These are phyloP conservation scores for Morella rubra DNA, from an alignment of 306 rosid genomes.

Conservation along the genomic window DNA sequence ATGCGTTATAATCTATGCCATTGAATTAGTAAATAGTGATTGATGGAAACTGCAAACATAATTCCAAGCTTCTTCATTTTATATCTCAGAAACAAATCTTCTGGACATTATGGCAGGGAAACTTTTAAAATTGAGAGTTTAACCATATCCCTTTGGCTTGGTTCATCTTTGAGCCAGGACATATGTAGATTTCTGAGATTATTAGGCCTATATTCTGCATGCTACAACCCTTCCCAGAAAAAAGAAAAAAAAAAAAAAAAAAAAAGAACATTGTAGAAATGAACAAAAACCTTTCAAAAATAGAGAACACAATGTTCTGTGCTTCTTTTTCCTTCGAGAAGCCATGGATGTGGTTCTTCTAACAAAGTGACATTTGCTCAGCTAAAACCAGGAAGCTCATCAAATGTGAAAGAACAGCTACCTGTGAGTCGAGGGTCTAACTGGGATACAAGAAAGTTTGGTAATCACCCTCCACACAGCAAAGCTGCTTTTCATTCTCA, in stretches of 20 bases:
- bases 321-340: slow-evolving; percentile 8
- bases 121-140: background rate
- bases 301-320: background rate
- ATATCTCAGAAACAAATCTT: background rate
- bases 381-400: slow-evolving; percentile 45
- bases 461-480: slow-evolving; percentile 31
- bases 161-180: background rate
- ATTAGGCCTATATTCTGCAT: background rate
- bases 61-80: background rate
- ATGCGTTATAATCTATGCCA: background rate
- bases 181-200: background rate
- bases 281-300: no score
- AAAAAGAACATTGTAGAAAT: background rate
- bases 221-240: background rate
- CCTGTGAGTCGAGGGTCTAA: slow-evolving; percentile 21
- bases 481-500: slow-evolving; percentile 28
- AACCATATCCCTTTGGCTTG: background rate
- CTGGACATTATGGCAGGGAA: background rate
- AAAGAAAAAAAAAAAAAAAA: no score
- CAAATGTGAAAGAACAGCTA: slow-evolving; percentile 34
- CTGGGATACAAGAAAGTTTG: slow-evolving; percentile 8
- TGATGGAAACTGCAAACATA: background rate
- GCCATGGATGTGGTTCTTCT: slow-evolving; percentile 27
- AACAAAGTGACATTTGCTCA: slow-evolving; percentile 25
- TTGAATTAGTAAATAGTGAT: background rate